Conservation (phyloP, 805 yeast species). For the Hanseniaspora vineae region DNA sequence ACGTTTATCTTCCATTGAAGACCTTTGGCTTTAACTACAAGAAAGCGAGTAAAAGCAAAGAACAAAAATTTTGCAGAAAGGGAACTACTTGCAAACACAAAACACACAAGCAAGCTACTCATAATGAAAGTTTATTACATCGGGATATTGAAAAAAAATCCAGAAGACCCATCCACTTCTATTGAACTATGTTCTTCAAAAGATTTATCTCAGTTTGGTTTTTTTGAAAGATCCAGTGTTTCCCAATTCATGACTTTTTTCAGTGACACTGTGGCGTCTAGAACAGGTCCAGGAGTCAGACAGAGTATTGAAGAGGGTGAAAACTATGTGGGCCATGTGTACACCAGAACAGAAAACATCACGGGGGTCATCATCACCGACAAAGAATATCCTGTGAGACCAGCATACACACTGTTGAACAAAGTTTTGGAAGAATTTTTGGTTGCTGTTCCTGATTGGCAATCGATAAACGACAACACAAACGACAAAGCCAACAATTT, state of each 20-base stretch:
- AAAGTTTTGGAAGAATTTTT: conserved; percentile 85
- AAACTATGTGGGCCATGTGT: conserved; percentile 81
- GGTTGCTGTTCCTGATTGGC: conserved; percentile 77
- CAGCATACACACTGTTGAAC: conserved; percentile 86
- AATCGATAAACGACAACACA: conserved; percentile 30
- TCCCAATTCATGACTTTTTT: conserved; percentile 93
- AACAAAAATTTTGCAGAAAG: not conserved
- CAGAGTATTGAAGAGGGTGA: conserved; percentile 87
- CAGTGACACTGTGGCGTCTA: conserved; percentile 75
- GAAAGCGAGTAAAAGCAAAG: not conserved
- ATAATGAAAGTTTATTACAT: conserved; percentile 83
- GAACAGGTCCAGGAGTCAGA: conserved; percentile 83
- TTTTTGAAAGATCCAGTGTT: conserved; percentile 73
- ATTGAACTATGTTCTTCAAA: conserved; percentile 68
- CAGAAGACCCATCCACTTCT: conserved; percentile 22
- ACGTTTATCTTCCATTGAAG: no score
- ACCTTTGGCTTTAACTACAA: no score
- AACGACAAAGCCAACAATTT: conserved; percentile 20
- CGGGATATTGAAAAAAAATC: conserved; percentile 62
- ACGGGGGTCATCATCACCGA: conserved; percentile 89
- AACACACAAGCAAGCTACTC: conserved; percentile 3
- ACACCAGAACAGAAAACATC: conserved; percentile 77
- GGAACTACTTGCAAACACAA: not conserved
- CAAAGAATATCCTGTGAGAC: conserved; percentile 92
- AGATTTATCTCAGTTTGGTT: conserved; percentile 76